Conservation (phyloP, 345 rosid species). For the Salix udensis region DNA sequence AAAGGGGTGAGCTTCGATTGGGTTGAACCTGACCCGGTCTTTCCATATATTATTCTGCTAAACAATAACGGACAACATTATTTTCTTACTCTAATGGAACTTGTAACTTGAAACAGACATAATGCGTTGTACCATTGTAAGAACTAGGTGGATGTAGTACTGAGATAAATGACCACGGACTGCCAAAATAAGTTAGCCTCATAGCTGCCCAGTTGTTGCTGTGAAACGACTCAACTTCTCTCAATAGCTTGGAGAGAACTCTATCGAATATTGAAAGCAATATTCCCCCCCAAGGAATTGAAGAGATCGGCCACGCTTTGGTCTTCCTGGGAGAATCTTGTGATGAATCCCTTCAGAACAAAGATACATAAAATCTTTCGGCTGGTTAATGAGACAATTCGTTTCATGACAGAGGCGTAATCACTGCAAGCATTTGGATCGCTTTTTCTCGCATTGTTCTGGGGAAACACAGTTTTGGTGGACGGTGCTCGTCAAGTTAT, state of each 20-base stretch:
- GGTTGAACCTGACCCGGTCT: background rate
- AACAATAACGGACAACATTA: background rate
- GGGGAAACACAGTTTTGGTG: conserved; percentile 17
- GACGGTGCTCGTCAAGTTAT: background rate
- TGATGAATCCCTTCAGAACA: conserved; percentile 10
- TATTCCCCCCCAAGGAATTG: background rate
- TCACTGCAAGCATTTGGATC: conserved; percentile 6
- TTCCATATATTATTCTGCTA: background rate
- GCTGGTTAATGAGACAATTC: conserved; percentile 15
- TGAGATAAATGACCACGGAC: conserved; percentile 8
- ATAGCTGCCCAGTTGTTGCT: background rate
- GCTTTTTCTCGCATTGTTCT: background rate
- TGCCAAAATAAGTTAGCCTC: conserved; percentile 7
- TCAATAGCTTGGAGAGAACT: conserved; percentile 8
- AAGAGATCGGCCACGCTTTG: conserved; percentile 9
- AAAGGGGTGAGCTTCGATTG: background rate
- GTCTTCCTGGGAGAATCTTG: conserved; percentile 3
- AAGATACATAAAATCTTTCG: conserved; percentile 4
- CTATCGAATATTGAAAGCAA: background rate
- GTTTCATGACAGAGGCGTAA: conserved; percentile 10
- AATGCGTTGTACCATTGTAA: background rate
- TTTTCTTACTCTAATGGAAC: background rate
- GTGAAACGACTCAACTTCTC: background rate
- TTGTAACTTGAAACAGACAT: background rate
- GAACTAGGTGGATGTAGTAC: background rate